Percentiles rank a stretch among this genome's conserved stretches.
phyloP scores from a whole-genome alignment of 345 rosid species.

The Eucalyptus cloeziana region DNA sequence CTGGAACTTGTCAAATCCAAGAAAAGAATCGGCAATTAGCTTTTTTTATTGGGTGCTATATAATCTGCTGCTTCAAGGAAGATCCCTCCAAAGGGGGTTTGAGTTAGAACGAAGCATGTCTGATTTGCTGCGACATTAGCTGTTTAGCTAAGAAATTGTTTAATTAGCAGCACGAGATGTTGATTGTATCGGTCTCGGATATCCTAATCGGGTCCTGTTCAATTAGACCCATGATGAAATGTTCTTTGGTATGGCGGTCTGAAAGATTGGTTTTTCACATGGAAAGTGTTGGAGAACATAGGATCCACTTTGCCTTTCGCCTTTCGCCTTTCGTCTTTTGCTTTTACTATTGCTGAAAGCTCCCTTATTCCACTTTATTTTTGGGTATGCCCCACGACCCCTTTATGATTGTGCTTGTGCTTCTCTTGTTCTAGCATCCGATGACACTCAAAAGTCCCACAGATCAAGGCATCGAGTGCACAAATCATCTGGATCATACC shows the following conservation, averaged over 20 bases:
- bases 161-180: background rate
- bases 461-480: slow-evolving; percentile 42
- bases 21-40: background rate
- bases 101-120: background rate
- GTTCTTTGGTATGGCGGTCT: background rate
- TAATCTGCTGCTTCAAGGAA: background rate
- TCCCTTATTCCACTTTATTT: slow-evolving; percentile 14
- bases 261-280: background rate
- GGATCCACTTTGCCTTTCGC: slow-evolving; percentile 47
- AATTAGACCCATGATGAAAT: background rate
- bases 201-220: background rate
- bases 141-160: background rate
- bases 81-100: background rate
- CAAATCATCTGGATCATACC: slow-evolving; percentile 47
- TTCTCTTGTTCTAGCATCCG: slow-evolving; percentile 48
- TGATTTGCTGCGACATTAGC: background rate
- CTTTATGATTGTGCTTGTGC: slow-evolving; percentile 10
- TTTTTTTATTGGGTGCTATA: background rate
- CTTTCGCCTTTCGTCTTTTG: slow-evolving; percentile 20
- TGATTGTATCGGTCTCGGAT: background rate
- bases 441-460: slow-evolving; percentile 71
- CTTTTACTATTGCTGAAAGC: slow-evolving; percentile 47
- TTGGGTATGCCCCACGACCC: slow-evolving; percentile 25
- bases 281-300: slow-evolving; percentile 25
- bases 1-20: background rate